Base-by-base conservation (phyloP, 2,329 filamentous ascomycete species). In the Pseudonectria buxi region DNA sequence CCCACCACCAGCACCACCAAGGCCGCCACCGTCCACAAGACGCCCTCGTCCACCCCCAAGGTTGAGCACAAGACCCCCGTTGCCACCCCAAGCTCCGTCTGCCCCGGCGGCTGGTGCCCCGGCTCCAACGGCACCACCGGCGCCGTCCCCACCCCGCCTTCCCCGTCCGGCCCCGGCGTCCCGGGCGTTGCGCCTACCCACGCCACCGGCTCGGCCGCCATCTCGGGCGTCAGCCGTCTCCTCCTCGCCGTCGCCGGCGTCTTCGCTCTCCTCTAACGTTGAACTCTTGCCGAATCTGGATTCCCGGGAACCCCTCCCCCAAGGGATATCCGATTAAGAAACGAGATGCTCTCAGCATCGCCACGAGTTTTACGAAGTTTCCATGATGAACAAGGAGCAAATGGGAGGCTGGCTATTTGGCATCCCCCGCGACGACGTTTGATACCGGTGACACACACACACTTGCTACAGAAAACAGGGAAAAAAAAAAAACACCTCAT, bases 241-340 rank as follows among this genome's bases (percentile, higher is more conserved):
- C 56, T 64, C 14, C 50, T 64, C 26, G 49, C 55, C 26, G 60
- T 54, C 28, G 61, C 57, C 30, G 60, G 57, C 37, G 44, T 56
- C 39, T 43, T 62, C 25, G 59, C 57, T 32, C 58, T 64, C 32
- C 45, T 64, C 47, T 64, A 60, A 50, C 28, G 32, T 38, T 27
- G 41, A 40, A 35, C 43, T 49, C 46, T 39, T 47, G 36, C 35
- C 46, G 44, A 22, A 22, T 9, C 5, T 55, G 46, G 47, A 51
- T 44, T 44, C 45, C 35, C 33, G 13, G 36, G 37, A 36, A 28
- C 15, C 28, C 41, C 34, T 36, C 27, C 22, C 27, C 28, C 39
- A 40, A 16, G 43, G 27, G 41, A 32, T 22, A 40, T 38, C 29
- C 5, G 18, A 22, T 37, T 31, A 35, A 36, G 26, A 35, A 26